Evolutionary conservation across 2,329 filamentous ascomycete species (phyloP), one percentile per base, ranked within the genome.

Genomic region (Hymenoscyphus repandus): DNA sequence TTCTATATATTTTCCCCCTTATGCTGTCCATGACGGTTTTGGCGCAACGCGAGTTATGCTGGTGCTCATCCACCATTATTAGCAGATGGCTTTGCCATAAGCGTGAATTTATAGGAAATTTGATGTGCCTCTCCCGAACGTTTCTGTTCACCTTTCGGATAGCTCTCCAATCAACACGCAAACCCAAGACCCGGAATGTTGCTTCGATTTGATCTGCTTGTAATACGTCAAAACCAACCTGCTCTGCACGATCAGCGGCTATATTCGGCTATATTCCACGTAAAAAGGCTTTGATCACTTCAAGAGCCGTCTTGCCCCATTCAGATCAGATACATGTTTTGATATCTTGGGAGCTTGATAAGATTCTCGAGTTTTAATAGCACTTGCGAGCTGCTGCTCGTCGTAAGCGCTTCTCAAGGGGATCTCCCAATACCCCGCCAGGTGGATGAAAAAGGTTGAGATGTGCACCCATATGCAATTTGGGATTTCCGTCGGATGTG

Each of bases 151-250:
- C 51, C 12, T 36, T 32, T 5, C 30, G 12, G 2, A 59, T 20
- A 2, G 57, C 50, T 31, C 12, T 18, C n/a, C 54, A 52, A 18
- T 57, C 42, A 7, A 59, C 43, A n/a, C 57, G 43, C 49, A 49
- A 57, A 3, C 57, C 57, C 1, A 45, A 42, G 1, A 53, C 45
- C 12, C 44, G 55, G 22, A 58, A 58, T 1, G 54, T 50, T 1
- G 50, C 49, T 33, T 58, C 56, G 15, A 58, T 49, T 5, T 34
- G 15, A 18, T 54, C 47, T 5, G 43, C 46, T n/a, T 50, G 36
- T 4, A 37, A 17, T 15, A 30, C 32, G 13, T 47, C 36, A 30
- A 31, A 47, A n/a, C n/a, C 17, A 7, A 11, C 11, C 13, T 7
- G 2, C 6, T 18, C 11, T n/a, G 27, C 22, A 22, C n/a, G 18